Evolutionary conservation across 441 rosid species (phyloP), one percentile per base, ranked within the genome.

Genomic region (Macaranga tanarius): DNA sequence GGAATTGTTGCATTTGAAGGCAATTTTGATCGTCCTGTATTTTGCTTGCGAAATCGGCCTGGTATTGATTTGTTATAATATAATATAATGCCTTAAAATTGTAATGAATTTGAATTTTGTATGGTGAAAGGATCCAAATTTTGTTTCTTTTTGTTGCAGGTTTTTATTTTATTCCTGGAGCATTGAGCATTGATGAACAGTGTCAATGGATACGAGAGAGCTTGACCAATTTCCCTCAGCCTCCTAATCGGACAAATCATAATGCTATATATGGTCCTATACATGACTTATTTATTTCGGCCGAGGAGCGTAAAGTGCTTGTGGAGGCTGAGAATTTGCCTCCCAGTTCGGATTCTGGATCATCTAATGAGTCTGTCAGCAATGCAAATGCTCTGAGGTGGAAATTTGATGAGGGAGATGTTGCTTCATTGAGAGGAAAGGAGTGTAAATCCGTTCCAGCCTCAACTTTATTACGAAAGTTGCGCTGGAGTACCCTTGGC

Each of bases 401-500:
- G 97, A 85, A 79, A 66, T 90, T 92, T 57, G 73, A 12, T 23
- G 90, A 87, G 64, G 89, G 83, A 71, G 74, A 65, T 67, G 31
- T 68, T 55, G 82, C 72, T 9, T 55, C 57, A 8, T 71, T 72
- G 4, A 82, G 77, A 73, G 85, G 79, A 60, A 79, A 80, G 74
- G 52, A 72, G 2, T 70, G 86, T 72, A 90, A 84, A 73, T 76
- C 88, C 16, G 68, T 84, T 75, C 48, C 84, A 0, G 90, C 92
- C 56, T 71, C 86, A 17, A 59, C 75, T 76, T 82, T 92, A 23
- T 69, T 95, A 55, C 79, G 95, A 75, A 95, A 89, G 89, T 72
- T 92, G 73, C 84, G 97, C 11, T 95, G 99, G 99, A 91, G 97
- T 80, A 92, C 97, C 10, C 92, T 92, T 19, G 97, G 97, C 72